Evolutionary conservation across 345 rosid genomes (phyloP).

Genomic region (Melaleuca quinquenervia): DNA sequence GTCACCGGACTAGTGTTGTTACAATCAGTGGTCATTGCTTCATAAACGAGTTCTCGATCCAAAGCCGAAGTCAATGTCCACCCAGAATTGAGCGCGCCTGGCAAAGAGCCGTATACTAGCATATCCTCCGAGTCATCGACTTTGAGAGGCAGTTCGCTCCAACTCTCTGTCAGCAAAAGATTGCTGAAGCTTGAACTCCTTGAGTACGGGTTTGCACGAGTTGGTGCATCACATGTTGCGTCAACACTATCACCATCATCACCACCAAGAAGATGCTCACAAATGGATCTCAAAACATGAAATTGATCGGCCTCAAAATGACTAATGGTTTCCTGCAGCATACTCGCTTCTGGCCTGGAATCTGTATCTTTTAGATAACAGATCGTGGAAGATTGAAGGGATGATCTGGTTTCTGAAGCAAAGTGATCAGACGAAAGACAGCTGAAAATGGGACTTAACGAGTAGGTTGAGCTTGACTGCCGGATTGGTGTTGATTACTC

Average conservation of each 20-base stretch:
- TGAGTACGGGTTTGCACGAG: neutral
- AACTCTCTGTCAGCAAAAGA: slow-evolving; percentile 15
- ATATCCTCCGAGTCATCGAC: slow-evolving; percentile 24
- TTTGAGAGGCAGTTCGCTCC: slow-evolving; percentile 28
- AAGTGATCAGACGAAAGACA: neutral
- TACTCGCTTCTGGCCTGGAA: neutral
- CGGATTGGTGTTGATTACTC: neutral
- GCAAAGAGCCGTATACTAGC: slow-evolving; percentile 14
- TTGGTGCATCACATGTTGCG: neutral
- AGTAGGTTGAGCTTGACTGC: neutral
- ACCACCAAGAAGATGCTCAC: neutral
- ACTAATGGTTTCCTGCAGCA: neutral
- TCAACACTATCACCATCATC: neutral
- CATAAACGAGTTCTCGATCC: neutral
- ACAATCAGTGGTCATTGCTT: neutral
- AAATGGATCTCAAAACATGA: neutral
- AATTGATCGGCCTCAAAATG: neutral
- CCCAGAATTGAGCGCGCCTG: slow-evolving; percentile 14
- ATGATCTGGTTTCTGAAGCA: neutral
- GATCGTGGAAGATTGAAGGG: neutral
- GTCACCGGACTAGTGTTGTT: neutral
- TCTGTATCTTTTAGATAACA: neutral
- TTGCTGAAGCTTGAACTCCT: slow-evolving; percentile 27
- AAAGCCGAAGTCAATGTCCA: slow-evolving; percentile 9
- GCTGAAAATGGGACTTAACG: neutral